Percentiles rank a stretch among this genome's conserved stretches.
These are phyloP conservation scores for Camellia japonica DNA, from an alignment of 148 eudicot genomes.

Conservation along the genomic window DNA sequence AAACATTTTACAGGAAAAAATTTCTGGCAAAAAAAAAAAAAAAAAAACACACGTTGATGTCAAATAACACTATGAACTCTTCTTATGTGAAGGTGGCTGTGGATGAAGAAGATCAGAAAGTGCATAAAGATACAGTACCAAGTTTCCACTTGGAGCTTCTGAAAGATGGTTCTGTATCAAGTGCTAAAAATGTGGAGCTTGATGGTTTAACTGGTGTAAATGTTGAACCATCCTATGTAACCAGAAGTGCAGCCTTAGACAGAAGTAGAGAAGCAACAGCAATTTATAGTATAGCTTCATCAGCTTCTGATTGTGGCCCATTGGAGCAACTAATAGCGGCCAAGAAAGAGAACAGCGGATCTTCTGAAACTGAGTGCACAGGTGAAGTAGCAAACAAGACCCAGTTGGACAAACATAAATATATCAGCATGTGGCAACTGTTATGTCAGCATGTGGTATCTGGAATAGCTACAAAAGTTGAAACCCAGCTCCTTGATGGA, in stretches of 20 bases:
- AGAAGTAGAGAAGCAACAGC: background rate
- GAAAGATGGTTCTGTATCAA: background rate
- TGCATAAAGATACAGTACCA: background rate
- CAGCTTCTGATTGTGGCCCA: conserved; percentile 3
- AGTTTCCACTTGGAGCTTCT: background rate
- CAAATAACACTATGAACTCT: background rate
- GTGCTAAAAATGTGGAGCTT: background rate
- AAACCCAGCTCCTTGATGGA: conserved; percentile 33
- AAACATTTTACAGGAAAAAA: too few species aligned
- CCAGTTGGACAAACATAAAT: conserved; percentile 47
- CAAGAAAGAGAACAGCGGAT: conserved; percentile 7
- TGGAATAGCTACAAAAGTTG: conserved; percentile 45
- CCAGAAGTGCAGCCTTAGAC: background rate
- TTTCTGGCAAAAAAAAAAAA: too few species aligned
- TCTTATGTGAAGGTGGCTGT: conserved; percentile 2
- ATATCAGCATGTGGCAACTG: conserved; percentile 80
- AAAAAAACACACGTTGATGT: background rate
- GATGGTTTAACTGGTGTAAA: background rate
- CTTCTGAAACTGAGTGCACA: background rate
- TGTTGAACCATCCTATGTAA: background rate
- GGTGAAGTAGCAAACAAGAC: background rate
- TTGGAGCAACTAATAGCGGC: conserved; percentile 10
- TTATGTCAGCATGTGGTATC: conserved; percentile 73
- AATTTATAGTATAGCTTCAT: background rate
- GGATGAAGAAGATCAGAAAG: conserved; percentile 7